Conservation (phyloP, 2,329 filamentous ascomycete species). For the Cryoendolithus antarcticus region DNA sequence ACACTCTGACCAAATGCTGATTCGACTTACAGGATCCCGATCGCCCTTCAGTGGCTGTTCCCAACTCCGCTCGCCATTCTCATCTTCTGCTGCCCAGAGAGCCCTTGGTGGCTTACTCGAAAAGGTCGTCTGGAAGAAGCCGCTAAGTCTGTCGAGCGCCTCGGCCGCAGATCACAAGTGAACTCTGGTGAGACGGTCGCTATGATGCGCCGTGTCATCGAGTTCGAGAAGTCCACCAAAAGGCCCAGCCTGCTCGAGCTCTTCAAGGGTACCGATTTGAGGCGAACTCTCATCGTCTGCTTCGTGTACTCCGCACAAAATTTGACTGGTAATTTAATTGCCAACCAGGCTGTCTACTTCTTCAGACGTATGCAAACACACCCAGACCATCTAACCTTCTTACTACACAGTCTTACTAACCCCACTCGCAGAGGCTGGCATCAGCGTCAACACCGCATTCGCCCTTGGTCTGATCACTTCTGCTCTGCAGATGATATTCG, state of each 20-base stretch:
- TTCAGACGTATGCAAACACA: constrained; percentile 38
- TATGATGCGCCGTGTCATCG: constrained; percentile 48
- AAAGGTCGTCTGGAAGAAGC: constrained; percentile 35
- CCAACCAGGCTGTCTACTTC: constrained; percentile 51
- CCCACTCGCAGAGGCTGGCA: constrained; percentile 45
- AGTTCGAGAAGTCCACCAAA: constrained; percentile 39
- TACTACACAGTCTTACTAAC: constrained; percentile 5
- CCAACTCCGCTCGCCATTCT: constrained; percentile 43
- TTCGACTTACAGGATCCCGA: constrained; percentile 31
- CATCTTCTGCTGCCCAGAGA: constrained; percentile 39
- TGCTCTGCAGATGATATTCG: constrained; percentile 47
- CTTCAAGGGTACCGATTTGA: constrained; percentile 42
- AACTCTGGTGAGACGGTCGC: constrained; percentile 37
- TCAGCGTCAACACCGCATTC: constrained; percentile 43
- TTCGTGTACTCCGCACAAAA: constrained; percentile 49
- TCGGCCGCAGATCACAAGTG: constrained; percentile 32
- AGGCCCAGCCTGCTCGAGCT: constrained; percentile 40
- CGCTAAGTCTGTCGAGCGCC: constrained; percentile 35
- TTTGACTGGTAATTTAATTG: constrained; percentile 50
- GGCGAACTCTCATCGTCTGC: constrained; percentile 44
- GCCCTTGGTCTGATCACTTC: constrained; percentile 53
- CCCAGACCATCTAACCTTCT: background rate
- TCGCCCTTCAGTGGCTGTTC: constrained; percentile 48
- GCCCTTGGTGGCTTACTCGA: constrained; percentile 44
- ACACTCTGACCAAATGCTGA: constrained; percentile 19